Evolutionary conservation across 768 basidiomycete species (phyloP), one percentile per base, ranked within the genome.

Genomic region (Suillus decipiens): DNA sequence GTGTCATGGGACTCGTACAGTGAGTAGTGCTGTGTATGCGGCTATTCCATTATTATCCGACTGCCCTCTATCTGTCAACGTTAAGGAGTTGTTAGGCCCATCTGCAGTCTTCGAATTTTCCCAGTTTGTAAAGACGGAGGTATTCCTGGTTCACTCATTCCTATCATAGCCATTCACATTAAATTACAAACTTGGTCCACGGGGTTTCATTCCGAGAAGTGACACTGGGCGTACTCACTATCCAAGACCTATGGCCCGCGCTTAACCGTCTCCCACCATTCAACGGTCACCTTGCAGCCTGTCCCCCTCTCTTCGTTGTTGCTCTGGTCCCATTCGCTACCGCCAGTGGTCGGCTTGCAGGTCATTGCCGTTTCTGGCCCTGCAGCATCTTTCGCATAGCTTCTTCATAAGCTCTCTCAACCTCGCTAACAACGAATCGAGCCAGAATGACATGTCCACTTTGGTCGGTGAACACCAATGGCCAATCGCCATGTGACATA

Each of bases 401-500:
- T 17, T 28, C 24, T 24, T 28, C 36, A 17, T 17, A 39, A 56
- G 15, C 24, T 56, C 37, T 39, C 22, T 24, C 36, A 39, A 37
- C 17, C 22, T 24, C 5, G 15, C 7, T 24, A 24, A 24, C 14
- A 39, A 22, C 8, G 12, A 37, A 15, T 17, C 14, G 22, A 24
- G 15, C 24, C 37, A 56, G 19, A 56, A 56, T 56, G 55, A 0
- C 36, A 19, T 73, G 73, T 43, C 12, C 50, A 51, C 0, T 5
- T n/a, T 36, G 36, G 31, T 7, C 11, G 8, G 55, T 48, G 64
- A 73, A 51, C 53, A 63, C 67, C 39, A 8, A 41, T 0, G 60
- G 1, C 0, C 64, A 67, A 34, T 8, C 1, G 7, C 71, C 73
- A 43, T 75, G 69, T 28, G n/a, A 15, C 3, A 47, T 54, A 3